Evolutionary conservation across 140 eudicot species (phyloP), one percentile per base, ranked within the genome.

Genomic region (Bidens hawaiensis): DNA sequence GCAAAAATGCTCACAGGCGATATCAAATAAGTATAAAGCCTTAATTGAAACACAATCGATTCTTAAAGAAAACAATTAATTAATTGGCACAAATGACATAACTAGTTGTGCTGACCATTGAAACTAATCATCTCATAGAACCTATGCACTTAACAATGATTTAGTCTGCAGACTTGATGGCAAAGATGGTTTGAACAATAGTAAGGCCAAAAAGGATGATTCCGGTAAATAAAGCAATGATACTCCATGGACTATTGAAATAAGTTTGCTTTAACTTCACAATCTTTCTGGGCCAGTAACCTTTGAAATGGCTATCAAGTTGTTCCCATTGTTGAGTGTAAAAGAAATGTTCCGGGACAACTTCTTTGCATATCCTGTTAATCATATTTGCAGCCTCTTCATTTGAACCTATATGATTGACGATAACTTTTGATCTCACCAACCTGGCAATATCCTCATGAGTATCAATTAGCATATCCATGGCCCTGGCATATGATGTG

Each of bases 151-250:
- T 30, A 30, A 30, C 5, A 30, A 30, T 30, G 34, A 6, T 43
- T 43, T 43, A 43, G 21, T 43, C 50, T 43, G 50, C 10, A 4
- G 50, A 43, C 50, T 48, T 18, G 8, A 48, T 9, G 26, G 54
- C 19, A 17, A 18, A 48, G 54, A 7, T 8, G 54, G 54, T 48
- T 48, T 48, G 54, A 48, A 48, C 14, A 13, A 48, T 4, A 3
- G n/a, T 2, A 19, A 48, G 27, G 3, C 1, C 4, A 48, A 48
- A 48, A 18, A 48, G 26, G 13, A 19, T 2, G 54, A 48, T 8
- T 48, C 26, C 54, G 19, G 54, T 27, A 48, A 48, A 21, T 48
- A 48, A n/a, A 48, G 54, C 54, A 48, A 48, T 48, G 54, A 48
- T 18, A 7, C 26, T 48, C 54, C 54, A 48, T 22, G 54, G 54